A percentile compares a stretch with the other conserved stretches of the same genome.
Evolutionary conservation across 225 moss, liverwort and hornwort genomes (phyloP).

Genomic region (Marchantia paleacea): DNA sequence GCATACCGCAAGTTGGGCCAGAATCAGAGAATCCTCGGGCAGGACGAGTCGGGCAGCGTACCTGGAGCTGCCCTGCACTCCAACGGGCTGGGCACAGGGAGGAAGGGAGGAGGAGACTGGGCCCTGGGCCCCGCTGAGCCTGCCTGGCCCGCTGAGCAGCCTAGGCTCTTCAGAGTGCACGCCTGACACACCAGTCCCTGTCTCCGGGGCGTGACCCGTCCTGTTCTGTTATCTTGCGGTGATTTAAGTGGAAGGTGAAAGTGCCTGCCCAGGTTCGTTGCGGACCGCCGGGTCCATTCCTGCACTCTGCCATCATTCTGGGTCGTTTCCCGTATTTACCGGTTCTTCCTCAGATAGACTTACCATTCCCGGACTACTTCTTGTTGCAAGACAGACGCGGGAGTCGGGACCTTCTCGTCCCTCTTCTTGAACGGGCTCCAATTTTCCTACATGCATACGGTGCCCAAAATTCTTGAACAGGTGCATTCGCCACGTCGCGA

Average conservation of each 20-base stretch:
- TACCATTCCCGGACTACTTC: background rate
- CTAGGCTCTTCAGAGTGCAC: background rate
- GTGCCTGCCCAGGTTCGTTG: background rate
- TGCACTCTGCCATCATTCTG: background rate
- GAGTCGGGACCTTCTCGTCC: background rate
- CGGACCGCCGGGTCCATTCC: background rate
- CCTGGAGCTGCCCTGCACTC: constrained; percentile 7
- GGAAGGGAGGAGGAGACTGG: background rate
- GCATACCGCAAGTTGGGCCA: background rate
- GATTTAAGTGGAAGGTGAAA: background rate
- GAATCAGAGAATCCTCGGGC: background rate
- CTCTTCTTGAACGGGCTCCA: background rate
- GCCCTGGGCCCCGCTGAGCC: background rate
- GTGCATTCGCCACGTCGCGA: too few species aligned
- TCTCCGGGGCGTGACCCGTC: background rate
- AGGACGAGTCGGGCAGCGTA: background rate
- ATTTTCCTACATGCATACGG: background rate
- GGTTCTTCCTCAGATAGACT: background rate
- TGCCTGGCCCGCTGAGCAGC: too few species aligned
- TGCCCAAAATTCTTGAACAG: too few species aligned
- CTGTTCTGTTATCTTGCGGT: constrained; percentile 11
- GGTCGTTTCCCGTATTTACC: background rate
- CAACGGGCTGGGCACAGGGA: constrained; percentile 12
- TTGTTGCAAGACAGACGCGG: background rate
- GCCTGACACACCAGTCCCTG: constrained; percentile 1